Evolutionary conservation across 805 yeast species (phyloP).

Genomic region (Candida ovalis): DNA sequence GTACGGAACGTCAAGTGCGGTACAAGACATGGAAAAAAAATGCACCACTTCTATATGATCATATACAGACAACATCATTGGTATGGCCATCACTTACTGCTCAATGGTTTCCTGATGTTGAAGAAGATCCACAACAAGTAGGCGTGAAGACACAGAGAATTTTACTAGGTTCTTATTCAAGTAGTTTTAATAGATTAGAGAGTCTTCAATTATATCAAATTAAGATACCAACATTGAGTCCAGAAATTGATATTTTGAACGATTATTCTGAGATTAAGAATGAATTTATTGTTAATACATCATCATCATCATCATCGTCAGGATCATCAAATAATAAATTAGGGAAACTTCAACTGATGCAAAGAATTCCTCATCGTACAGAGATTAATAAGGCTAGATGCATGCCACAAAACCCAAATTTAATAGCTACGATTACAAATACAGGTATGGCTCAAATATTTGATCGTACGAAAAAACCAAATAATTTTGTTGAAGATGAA

Average conservation of each 20-base stretch:
- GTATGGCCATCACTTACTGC: slow-evolving; percentile 63
- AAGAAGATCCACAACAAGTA: slow-evolving; percentile 10
- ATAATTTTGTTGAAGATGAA: slow-evolving; percentile 33
- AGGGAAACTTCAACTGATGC: slow-evolving; percentile 30
- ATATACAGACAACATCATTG: slow-evolving; percentile 47
- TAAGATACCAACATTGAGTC: slow-evolving; percentile 5
- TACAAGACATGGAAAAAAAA: slow-evolving; percentile 63
- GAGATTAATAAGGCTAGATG: slow-evolving; percentile 70
- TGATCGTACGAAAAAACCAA: slow-evolving; percentile 81
- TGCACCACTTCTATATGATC: slow-evolving; percentile 51
- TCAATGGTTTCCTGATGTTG: slow-evolving; percentile 61
- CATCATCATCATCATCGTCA: background rate
- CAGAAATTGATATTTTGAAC: slow-evolving; percentile 20
- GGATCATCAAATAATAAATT: background rate
- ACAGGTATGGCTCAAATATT: slow-evolving; percentile 63
- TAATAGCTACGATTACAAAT: slow-evolving; percentile 68
- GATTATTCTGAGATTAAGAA: slow-evolving; percentile 36
- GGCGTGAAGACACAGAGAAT: slow-evolving; percentile 39
- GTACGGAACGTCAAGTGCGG: slow-evolving; percentile 18
- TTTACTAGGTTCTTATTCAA: slow-evolving; percentile 61
- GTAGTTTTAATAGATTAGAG: slow-evolving; percentile 39
- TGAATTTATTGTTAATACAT: slow-evolving; percentile 22
- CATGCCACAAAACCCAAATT: slow-evolving; percentile 84
- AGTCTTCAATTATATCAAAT: slow-evolving; percentile 19
- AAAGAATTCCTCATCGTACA: slow-evolving; percentile 62